Evolutionary conservation across 73 alveolate genomes (phyloP).

Genomic region (Breviolum minutum): DNA sequence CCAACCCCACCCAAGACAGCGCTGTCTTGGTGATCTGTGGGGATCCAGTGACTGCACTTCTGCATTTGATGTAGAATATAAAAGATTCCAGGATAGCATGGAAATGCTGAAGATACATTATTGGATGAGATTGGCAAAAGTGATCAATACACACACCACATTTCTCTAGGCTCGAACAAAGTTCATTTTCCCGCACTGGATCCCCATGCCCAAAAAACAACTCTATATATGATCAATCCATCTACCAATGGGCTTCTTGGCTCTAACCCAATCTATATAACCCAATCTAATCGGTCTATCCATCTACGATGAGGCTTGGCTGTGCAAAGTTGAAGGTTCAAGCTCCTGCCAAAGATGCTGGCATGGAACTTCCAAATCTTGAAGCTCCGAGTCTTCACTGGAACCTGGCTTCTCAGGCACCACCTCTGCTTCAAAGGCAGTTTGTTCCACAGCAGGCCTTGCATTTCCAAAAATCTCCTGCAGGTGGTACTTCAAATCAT

Average conservation of each 20-base stretch:
- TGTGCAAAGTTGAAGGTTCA: background rate
- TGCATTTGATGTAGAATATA: too few relatives aligned
- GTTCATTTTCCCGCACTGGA: background rate
- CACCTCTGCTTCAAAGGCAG: background rate
- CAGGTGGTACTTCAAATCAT: slow-evolving; percentile 31
- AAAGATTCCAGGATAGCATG: too few relatives aligned
- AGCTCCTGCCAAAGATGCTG: background rate
- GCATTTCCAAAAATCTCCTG: slow-evolving; percentile 6
- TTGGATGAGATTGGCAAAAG: background rate
- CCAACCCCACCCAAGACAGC: slow-evolving; percentile 23
- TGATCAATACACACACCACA: background rate
- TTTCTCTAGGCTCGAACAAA: background rate
- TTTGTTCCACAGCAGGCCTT: background rate
- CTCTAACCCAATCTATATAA: too few relatives aligned
- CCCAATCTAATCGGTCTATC: background rate
- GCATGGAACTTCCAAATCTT: background rate
- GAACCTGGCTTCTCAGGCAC: too few relatives aligned
- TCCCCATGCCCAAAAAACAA: background rate
- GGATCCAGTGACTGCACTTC: background rate
- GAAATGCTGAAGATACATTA: too few relatives aligned
- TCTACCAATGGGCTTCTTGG: too few relatives aligned
- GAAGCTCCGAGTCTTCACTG: background rate
- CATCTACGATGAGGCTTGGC: background rate
- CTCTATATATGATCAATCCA: background rate
- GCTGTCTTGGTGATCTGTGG: background rate